Base-by-base conservation (phyloP, 495 filamentous ascomycete species). In the Aspergillus incahuasiensis region DNA sequence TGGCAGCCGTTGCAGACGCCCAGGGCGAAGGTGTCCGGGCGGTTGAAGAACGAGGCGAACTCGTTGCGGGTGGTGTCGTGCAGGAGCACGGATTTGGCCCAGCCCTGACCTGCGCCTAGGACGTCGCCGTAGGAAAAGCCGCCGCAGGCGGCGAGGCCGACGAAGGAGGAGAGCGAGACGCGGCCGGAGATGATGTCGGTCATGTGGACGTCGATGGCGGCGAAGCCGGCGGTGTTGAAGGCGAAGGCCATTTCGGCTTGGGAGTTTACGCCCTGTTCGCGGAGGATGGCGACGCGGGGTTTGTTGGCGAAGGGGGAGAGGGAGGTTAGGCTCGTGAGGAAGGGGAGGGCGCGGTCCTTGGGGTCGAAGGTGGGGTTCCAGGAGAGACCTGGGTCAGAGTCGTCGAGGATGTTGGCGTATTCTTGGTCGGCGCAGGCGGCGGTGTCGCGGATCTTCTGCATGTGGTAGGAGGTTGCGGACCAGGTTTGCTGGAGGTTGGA, bases 1-100 rank as follows among this genome's bases (percentile, higher is more conserved):
- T 98, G 94, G 61, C 94, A 97, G 44, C 94, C 94, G 68, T 98
- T 98, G 81, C 94, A 97, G 21, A 97, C 92, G 48, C 95, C 94
- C 1, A 98, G 80, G 7, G 89, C 82, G 71, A 98, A 98, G 8
- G 94, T 97, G 59, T 96, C 88, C 32, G 83, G 81, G 34, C 95
- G 82, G 65, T 86, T 81, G 71, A 98, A 97, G 83, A 98, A 98
- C 7, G 67, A 66, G 59, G 87, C 72, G 74, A 97, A 95, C 60
- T 92, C 86, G 44, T 73, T 74, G 28, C 91, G 83, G 3, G 88
- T 85, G 54, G 85, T 83, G 19, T 86, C 79, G 71, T 96, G 88
- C 58, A 92, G 79, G 6, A 96, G 81, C 35, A 97, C 91, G 4
- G 87, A 91, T 67, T 92, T 91, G n/a, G 95, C 91, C 94, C 94